phyloP scores from a whole-genome alignment of 192 early-diverging fungal genomes.

The Allomyces macrogynus region DNA sequence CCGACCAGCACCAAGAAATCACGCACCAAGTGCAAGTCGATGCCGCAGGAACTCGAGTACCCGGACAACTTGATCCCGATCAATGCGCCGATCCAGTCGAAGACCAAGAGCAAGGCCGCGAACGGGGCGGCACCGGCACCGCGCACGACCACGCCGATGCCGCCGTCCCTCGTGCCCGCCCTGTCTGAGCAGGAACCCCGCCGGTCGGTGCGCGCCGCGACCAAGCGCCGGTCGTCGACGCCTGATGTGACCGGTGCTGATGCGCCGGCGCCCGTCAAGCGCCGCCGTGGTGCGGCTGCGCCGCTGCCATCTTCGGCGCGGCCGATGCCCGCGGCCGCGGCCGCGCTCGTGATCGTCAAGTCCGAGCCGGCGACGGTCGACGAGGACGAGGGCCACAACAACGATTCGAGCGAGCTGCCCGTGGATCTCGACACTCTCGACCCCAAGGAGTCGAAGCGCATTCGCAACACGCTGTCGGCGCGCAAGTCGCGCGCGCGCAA shows the following conservation, averaged over 20 bases:
- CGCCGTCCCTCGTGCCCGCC: not conserved
- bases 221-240: too few species aligned
- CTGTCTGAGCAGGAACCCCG: not conserved
- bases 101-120: not conserved
- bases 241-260: too few species aligned
- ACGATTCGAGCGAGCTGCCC: not conserved
- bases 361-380: not conserved
- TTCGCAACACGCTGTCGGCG: not conserved
- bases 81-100: not conserved
- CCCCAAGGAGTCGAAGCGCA: not conserved
- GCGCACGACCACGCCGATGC: not conserved
- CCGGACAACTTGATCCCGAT: not conserved
- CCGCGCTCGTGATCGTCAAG: not conserved
- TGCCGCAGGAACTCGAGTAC: not conserved
- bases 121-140: not conserved
- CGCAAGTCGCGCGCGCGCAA: not conserved
- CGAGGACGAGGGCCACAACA: not conserved
- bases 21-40: not conserved
- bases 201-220: not conserved
- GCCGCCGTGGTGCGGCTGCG: not conserved
- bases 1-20: not conserved
- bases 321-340: not conserved
- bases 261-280: not conserved
- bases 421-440: not conserved
- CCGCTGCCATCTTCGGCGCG: not conserved